phyloP scores from a whole-genome alignment of 169 alveolate species.

The Cryptosporidium sp. region DNA sequence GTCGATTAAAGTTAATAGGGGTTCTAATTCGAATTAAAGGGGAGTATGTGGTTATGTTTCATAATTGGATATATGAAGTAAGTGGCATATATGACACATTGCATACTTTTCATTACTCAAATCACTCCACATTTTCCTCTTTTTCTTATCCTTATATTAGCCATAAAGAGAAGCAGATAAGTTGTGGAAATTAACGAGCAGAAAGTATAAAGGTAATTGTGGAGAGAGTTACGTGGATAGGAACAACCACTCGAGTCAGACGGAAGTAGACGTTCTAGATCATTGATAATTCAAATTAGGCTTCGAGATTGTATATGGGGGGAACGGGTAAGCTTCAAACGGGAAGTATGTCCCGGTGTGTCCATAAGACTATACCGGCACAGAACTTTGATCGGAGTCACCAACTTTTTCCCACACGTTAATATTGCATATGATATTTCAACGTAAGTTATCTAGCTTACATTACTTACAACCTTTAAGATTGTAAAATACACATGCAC shows the following conservation, averaged over 20 bases:
- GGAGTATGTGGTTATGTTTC: not conserved
- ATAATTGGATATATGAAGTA: no score
- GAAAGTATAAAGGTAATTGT: not conserved
- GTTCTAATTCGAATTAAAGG: not conserved
- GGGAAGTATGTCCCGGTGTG: not conserved
- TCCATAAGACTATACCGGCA: constrained; percentile 27
- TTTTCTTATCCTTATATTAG: no score
- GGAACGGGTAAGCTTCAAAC: constrained; percentile 72
- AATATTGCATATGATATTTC: constrained; percentile 31
- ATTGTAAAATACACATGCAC: not conserved
- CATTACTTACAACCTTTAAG: not conserved
- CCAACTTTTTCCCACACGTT: constrained; percentile 72
- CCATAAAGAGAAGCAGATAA: no score
- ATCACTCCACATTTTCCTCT: no score
- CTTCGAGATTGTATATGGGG: constrained; percentile 62
- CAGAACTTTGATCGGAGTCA: constrained; percentile 1
- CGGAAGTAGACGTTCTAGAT: not conserved
- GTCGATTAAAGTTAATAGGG: not conserved
- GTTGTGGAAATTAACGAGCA: not conserved
- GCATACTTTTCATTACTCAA: no score
- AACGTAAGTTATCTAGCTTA: not conserved
- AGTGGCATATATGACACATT: no score
- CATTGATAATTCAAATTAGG: no score
- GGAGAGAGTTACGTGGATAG: not conserved
- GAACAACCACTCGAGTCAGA: not conserved